Conservation (phyloP, 768 basidiomycete species). For the Trametes sanguinea region DNA sequence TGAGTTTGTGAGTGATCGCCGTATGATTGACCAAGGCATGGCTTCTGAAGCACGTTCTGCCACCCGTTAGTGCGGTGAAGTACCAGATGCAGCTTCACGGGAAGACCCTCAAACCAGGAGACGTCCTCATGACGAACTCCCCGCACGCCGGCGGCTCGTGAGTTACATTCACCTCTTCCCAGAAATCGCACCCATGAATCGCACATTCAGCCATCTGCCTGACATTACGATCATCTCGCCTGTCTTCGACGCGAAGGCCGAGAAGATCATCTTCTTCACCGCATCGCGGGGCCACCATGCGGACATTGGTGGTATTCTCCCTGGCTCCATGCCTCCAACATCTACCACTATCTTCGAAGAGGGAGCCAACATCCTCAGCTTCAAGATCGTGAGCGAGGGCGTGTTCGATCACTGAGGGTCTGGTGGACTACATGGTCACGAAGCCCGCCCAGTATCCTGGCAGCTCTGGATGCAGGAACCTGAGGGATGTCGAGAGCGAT, state of each 20-base stretch:
- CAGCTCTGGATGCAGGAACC: slow-evolving; percentile 84
- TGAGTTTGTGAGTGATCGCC: slow-evolving; percentile 74
- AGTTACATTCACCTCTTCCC: slow-evolving; percentile 35
- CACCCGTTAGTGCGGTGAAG: slow-evolving; percentile 64
- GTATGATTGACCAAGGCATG: too few species aligned
- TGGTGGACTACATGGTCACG: slow-evolving; percentile 80
- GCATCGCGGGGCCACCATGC: slow-evolving; percentile 95
- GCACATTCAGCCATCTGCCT: slow-evolving; percentile 59
- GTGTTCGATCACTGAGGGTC: slow-evolving; percentile 74
- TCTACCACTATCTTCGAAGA: slow-evolving; percentile 91
- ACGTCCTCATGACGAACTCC: slow-evolving; percentile 92
- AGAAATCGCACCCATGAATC: not conserved
- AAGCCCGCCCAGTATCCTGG: slow-evolving; percentile 81
- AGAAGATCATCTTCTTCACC: slow-evolving; percentile 88
- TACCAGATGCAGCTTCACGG: slow-evolving; percentile 84
- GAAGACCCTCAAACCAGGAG: slow-evolving; percentile 77
- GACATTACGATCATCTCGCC: slow-evolving; percentile 96
- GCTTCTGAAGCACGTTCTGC: not conserved
- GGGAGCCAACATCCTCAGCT: slow-evolving; percentile 86
- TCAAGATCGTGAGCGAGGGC: slow-evolving; percentile 87
- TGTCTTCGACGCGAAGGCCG: slow-evolving; percentile 67
- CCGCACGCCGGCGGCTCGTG: slow-evolving; percentile 88
- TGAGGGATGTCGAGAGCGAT: slow-evolving; percentile 89
- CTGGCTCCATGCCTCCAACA: slow-evolving; percentile 95
- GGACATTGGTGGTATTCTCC: slow-evolving; percentile 90